Percentiles rank a stretch among this genome's conserved stretches.
Conservation (phyloP, 1,139 yeast species). For the Candida glucosophila region DNA sequence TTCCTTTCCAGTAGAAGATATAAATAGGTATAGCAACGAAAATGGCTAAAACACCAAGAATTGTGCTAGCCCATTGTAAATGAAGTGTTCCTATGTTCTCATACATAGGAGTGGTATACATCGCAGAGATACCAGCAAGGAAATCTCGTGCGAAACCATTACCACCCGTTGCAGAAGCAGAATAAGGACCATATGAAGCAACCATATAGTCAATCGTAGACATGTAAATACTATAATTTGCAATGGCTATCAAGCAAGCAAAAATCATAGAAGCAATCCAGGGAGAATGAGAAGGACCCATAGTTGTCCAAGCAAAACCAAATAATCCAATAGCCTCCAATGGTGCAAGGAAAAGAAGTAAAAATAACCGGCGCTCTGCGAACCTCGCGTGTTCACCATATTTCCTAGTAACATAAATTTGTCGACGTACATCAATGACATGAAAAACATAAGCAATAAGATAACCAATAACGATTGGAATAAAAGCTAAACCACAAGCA, state of each 20-base stretch:
- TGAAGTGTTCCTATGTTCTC: slow-evolving; percentile 19
- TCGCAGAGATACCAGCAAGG: slow-evolving; percentile 27
- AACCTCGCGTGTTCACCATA: slow-evolving; percentile 16
- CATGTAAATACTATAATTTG: slow-evolving; percentile 29
- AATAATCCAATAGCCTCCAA: slow-evolving; percentile 26
- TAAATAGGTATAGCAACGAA: slow-evolving; percentile 20
- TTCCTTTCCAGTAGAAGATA: slow-evolving; percentile 22
- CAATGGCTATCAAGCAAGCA: slow-evolving; percentile 23
- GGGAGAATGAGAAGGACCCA: slow-evolving; percentile 21
- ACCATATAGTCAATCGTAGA: slow-evolving; percentile 31
- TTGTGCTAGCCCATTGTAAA: slow-evolving; percentile 27
- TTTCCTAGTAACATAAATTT: slow-evolving; percentile 9
- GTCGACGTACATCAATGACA: slow-evolving; percentile 18
- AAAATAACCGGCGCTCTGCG: slow-evolving; percentile 18
- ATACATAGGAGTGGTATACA: slow-evolving; percentile 27
- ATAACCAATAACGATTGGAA: slow-evolving; percentile 23
- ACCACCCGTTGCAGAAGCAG: slow-evolving; percentile 34
- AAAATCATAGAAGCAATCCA: slow-evolving; percentile 32
- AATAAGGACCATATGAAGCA: slow-evolving; percentile 29
- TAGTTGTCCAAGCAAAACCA: slow-evolving; percentile 30
- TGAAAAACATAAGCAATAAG: slow-evolving; percentile 17
- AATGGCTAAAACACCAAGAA: slow-evolving; percentile 23
- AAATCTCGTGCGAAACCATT: slow-evolving; percentile 33
- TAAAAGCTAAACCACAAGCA: slow-evolving; percentile 20
- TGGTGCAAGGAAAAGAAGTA: slow-evolving; percentile 19